Evolutionary conservation across 148 eudicot genomes (phyloP), one percentile per base, ranked within the genome.

Genomic region (Spergularia bocconei): DNA sequence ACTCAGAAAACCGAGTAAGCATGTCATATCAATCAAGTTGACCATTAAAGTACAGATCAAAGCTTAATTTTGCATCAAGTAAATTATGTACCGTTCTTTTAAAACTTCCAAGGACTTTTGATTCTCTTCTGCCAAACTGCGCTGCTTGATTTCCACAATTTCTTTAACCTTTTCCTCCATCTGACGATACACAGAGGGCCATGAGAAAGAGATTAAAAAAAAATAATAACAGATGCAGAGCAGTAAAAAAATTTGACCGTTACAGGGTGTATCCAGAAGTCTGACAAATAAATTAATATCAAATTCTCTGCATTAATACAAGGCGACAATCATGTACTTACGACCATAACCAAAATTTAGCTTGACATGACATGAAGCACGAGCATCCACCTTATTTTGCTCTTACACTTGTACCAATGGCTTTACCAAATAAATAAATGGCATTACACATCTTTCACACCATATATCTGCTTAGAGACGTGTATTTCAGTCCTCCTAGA

Each of bases 121-220:
- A 74, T 92, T 95, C 86, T 95, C 98, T 77, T 95, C 98, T 52
- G 98, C 98, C 86, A 95, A 88, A 88, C 91, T 91, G 48, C 98
- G 96, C 81, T 95, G 98, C 84, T 95, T 95, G 51, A 95, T 95
- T 85, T 95, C 98, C 79, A 95, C 98, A 68, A 92, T 80, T 83
- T 95, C 98, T 79, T 92, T 95, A 70, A 95, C 97, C 79, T 95
- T 95, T 82, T 95, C 98, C 82, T 95, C 98, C 97, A 92, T 95
- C 98, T 95, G 79, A 75, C 70, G 70, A 23, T 69, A 56, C 7
- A 75, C 33, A 50, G 76, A 39, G 57, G 29, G 44, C 2, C 53
- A 47, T 0, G 36, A 63, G 25, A 77, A 51, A 66, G 53, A 77
- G 33, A 70, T 71, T 19, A 75, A 65, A 13, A 15, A 12, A 3